Evolutionary conservation across 2,329 filamentous ascomycete species (phyloP).

Genomic region (Diaporthe batatas): DNA sequence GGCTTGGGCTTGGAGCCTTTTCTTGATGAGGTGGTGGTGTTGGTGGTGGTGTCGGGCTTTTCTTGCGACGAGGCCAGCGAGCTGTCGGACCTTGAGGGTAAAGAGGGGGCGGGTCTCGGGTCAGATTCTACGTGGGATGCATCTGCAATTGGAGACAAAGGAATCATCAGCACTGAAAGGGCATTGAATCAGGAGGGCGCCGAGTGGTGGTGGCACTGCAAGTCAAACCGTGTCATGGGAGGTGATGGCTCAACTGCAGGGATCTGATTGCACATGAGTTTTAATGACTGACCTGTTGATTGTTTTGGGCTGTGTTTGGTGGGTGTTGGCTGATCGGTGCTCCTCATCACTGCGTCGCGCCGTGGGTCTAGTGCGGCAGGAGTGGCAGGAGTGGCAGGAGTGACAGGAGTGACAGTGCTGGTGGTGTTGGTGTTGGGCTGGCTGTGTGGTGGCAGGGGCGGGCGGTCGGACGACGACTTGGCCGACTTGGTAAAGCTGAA

Average conservation of each 20-base stretch:
- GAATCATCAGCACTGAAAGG: constrained; percentile 42
- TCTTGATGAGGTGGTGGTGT: constrained; percentile 53
- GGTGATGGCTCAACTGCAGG: constrained; percentile 7
- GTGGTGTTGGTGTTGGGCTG: constrained; percentile 44
- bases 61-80: constrained; percentile 62
- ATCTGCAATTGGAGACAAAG: constrained; percentile 46
- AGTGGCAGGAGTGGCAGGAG: not conserved
- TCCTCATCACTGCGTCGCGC: constrained; percentile 39
- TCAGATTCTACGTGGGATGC: constrained; percentile 51
- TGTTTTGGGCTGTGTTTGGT: constrained; percentile 50
- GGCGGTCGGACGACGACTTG: constrained; percentile 57
- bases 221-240: constrained; percentile 18
- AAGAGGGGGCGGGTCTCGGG: constrained; percentile 56
- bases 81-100: constrained; percentile 65
- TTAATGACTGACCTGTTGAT: constrained; percentile 48
- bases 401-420: constrained; percentile 15
- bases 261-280: not conserved
- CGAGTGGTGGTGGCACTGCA: constrained; percentile 19
- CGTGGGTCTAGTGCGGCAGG: constrained; percentile 29
- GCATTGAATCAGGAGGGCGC: constrained; percentile 32
- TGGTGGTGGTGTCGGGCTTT: constrained; percentile 57
- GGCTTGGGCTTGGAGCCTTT: constrained; percentile 67
- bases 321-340: constrained; percentile 48
- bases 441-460: constrained; percentile 47
- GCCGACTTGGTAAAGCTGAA: constrained; percentile 64